These are phyloP conservation scores for Leccinum subgranulosum DNA, from an alignment of 768 basidiomycete genomes.

Conservation along the genomic window DNA sequence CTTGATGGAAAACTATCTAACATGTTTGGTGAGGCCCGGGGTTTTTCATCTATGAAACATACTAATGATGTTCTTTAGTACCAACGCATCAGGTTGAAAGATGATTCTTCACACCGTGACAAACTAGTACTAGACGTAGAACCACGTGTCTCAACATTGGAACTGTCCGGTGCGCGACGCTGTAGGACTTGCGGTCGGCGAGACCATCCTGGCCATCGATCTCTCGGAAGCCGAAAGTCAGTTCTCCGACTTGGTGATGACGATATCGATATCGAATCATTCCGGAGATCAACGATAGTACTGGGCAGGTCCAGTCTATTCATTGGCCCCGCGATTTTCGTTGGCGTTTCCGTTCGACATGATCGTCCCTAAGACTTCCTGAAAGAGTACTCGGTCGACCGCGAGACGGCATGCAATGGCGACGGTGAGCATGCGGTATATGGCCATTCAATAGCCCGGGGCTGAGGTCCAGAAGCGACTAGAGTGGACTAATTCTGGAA, in stretches of 20 bases:
- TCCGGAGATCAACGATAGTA: slow-evolving; percentile 42
- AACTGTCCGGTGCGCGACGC: slow-evolving; percentile 65
- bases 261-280: slow-evolving; percentile 17
- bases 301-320: slow-evolving; percentile 37
- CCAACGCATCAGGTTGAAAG: too few species aligned
- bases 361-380: slow-evolving; percentile 52
- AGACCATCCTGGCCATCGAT: too few species aligned
- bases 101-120: too few species aligned
- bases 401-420: slow-evolving; percentile 42
- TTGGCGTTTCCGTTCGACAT: slow-evolving; percentile 45
- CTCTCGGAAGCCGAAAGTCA: neutral
- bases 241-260: slow-evolving; percentile 28
- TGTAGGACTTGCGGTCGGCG: slow-evolving; percentile 63
- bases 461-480: too few species aligned
- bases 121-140: neutral
- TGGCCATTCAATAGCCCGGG: slow-evolving; percentile 17
- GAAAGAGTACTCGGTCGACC: slow-evolving; percentile 55
- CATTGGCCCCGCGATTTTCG: neutral
- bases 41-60: too few species aligned
- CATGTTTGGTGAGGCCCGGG: neutral
- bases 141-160: neutral
- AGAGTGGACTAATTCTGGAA: too few species aligned
- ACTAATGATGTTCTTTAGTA: too few species aligned
- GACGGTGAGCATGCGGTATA: slow-evolving; percentile 12
- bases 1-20: neutral